These are phyloP conservation scores for Suillus luteus DNA, from an alignment of 768 basidiomycete species.

Conservation along the genomic window DNA sequence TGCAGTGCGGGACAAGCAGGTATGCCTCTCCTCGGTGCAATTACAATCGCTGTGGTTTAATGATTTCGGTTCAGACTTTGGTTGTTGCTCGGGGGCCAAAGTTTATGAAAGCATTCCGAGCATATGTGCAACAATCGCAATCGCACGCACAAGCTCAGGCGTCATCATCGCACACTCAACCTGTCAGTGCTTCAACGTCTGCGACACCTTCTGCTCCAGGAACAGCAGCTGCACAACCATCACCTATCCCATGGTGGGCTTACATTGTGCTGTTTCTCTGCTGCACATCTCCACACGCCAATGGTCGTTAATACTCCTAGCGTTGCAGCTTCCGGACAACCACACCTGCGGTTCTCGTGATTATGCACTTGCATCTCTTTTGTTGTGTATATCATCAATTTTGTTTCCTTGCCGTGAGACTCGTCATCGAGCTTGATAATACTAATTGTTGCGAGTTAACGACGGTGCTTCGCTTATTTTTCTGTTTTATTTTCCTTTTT, in stretches of 20 bases:
- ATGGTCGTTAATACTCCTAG: not conserved
- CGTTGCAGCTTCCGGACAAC: not conserved
- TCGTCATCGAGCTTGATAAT: too few species aligned
- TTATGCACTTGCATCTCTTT: not conserved
- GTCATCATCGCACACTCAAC: not conserved
- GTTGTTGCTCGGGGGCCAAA: not conserved
- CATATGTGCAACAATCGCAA: not conserved
- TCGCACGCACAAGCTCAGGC: not conserved
- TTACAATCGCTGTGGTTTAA: not conserved
- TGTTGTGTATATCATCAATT: not conserved
- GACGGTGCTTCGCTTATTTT: too few species aligned
- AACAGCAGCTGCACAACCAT: not conserved
- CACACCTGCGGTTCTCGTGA: not conserved
- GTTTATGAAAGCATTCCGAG: not conserved
- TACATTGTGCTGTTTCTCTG: not conserved
- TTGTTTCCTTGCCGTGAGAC: not conserved
- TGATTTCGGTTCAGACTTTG: not conserved
- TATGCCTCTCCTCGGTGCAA: not conserved
- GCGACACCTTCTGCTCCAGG: not conserved
- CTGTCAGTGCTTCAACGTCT: not conserved
- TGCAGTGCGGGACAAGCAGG: not conserved
- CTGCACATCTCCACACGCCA: not conserved
- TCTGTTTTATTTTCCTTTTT: too few species aligned
- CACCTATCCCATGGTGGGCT: not conserved
- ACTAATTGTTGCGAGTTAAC: too few species aligned